Conservation (phyloP, 2,329 filamentous ascomycete genomes). For the Talaromyces rugulosus region DNA sequence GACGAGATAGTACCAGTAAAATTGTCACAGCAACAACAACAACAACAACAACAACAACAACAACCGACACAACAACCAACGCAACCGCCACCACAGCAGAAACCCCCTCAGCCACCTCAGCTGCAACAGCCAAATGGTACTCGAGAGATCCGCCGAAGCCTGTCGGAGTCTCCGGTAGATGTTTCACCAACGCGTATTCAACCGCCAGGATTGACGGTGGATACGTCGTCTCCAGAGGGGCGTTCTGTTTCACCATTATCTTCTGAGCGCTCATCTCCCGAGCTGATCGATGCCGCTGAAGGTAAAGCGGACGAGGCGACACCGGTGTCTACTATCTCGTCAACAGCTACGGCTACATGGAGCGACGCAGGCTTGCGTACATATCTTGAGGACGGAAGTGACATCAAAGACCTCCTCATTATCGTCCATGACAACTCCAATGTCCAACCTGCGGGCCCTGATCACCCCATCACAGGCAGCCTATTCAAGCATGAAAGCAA, state of each 20-base stretch:
- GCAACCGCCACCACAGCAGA: not conserved
- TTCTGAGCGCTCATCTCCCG: slow-evolving; percentile 53
- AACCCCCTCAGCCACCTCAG: not conserved
- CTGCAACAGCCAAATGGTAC: not conserved
- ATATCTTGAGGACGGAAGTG: slow-evolving; percentile 85
- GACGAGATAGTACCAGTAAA: slow-evolving; percentile 2
- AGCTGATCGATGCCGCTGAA: slow-evolving; percentile 22
- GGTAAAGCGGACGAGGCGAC: slow-evolving; percentile 35
- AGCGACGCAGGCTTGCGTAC: slow-evolving; percentile 79
- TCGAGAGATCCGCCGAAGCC: slow-evolving; percentile 12
- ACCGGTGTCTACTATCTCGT: slow-evolving; percentile 52
- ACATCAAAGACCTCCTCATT: slow-evolving; percentile 83
- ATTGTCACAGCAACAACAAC: not conserved
- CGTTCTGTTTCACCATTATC: slow-evolving; percentile 56
- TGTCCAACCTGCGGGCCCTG: slow-evolving; percentile 70
- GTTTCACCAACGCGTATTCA: slow-evolving; percentile 51
- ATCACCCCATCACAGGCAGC: slow-evolving; percentile 76
- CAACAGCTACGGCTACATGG: slow-evolving; percentile 62
- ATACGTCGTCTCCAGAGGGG: slow-evolving; percentile 67
- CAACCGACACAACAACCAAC: not conserved
- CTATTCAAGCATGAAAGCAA: slow-evolving; percentile 86
- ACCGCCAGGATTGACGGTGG: slow-evolving; percentile 64
- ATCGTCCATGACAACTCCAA: slow-evolving; percentile 92
- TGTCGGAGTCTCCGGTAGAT: slow-evolving; percentile 66
- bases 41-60: not conserved